Base-by-base conservation (phyloP, 371 early-diverging fungal species). In the Apophysomyces elegans region DNA sequence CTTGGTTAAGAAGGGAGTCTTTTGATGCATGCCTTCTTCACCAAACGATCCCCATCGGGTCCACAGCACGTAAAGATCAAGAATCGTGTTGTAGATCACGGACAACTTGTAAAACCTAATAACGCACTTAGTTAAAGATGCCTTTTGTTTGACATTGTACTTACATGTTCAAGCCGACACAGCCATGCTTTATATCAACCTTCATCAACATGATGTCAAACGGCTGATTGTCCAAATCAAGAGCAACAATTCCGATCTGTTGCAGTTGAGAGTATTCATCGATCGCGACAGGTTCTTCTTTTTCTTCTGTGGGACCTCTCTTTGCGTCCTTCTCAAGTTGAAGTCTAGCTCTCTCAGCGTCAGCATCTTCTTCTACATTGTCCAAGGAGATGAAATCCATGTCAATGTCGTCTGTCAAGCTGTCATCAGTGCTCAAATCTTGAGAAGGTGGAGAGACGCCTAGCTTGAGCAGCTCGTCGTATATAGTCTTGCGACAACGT, bases 1-100 rank as follows among this genome's bases (percentile, higher is more conserved):
- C 37, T 77, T 72, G 13, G 70, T 69, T 37, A 76, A 56, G 63
- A 67, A 84, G 0, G 89, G 89, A 11, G 89, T 87, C 58, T 80
- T 79, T 71, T 89, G 89, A 66, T 80, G 78, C 77, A 82, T 82
- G 14, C 87, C 87, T 44, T 69, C 73, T 46, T 76, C 69, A 16
- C 84, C 85, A 56, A 82, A 65, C 1, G 66, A 62, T 3, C 87
- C 89, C 86, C 88, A 89, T 14, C 86, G 77, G 13, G 86, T 89
- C 79, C 81, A 84, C 0, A 89, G 64, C 35, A 89, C 71, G 65
- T 86, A 84, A 0, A 86, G 56, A 60, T 85, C 80, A 5, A 79
- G 66, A 0, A 80, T 56, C 16, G 59, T 80, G 61, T 80, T 80
- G 57, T 75, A 66, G n/a, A 79, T 84, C 54, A 89, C 74, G 59